These are phyloP conservation scores for Chytridiales sp. DNA, from an alignment of 371 early-diverging fungal species.

Conservation along the genomic window DNA sequence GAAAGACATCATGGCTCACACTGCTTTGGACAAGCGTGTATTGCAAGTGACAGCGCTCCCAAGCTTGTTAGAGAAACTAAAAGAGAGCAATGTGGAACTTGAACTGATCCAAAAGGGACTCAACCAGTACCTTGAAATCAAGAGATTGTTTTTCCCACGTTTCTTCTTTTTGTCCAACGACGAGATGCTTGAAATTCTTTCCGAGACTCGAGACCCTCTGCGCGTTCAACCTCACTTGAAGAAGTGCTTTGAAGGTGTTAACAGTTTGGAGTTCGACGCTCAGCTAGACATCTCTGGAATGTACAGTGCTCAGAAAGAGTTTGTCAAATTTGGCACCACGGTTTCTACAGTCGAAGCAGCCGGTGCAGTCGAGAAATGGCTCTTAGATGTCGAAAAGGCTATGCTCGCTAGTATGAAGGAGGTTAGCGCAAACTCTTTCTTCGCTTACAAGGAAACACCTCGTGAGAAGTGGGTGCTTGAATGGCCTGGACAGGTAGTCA, in stretches of 20 bases:
- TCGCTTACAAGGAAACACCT: constrained; percentile 41
- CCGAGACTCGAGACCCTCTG: constrained; percentile 52
- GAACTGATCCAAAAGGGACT: constrained; percentile 58
- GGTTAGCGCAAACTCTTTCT: constrained; percentile 36
- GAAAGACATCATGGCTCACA: constrained; percentile 54
- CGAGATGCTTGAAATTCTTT: constrained; percentile 57
- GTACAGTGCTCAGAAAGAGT: constrained; percentile 54
- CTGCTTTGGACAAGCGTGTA: constrained; percentile 40
- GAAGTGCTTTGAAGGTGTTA: constrained; percentile 58
- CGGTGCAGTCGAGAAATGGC: constrained; percentile 55
- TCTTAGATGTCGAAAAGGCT: constrained; percentile 49
- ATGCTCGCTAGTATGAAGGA: constrained; percentile 49
- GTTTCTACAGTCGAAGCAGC: constrained; percentile 49
- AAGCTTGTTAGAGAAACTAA: constrained; percentile 41
- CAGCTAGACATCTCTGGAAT: constrained; percentile 49
- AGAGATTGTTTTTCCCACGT: constrained; percentile 52
- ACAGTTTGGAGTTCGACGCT: constrained; percentile 49
- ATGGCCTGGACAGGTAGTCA: constrained; percentile 58
- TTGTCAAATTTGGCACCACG: constrained; percentile 36
- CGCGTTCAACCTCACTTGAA: constrained; percentile 59
- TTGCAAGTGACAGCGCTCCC: constrained; percentile 49
- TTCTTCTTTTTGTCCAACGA: constrained; percentile 61
- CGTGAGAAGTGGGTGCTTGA: constrained; percentile 55
- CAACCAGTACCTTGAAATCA: constrained; percentile 58
- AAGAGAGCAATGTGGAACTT: constrained; percentile 51